Evolutionary conservation across 2,329 filamentous ascomycete genomes (phyloP).

Genomic region (Trichophaea hybrida): DNA sequence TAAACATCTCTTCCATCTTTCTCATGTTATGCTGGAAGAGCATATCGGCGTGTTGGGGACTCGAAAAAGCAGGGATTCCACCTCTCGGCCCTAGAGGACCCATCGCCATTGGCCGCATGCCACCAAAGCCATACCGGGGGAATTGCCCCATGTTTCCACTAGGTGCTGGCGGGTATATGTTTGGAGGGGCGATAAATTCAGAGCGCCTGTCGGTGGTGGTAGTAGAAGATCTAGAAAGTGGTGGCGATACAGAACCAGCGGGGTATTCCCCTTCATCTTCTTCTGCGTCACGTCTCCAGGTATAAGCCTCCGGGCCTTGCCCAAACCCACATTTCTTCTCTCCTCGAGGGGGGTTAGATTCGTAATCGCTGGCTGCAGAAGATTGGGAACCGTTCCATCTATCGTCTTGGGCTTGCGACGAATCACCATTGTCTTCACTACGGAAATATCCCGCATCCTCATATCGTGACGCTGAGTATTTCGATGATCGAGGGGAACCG

Average conservation of each 20-base stretch:
- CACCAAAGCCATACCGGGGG: constrained; percentile 13
- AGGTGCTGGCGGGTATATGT: constrained; percentile 10
- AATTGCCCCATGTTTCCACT: constrained; percentile 5
- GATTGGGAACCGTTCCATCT: constrained; percentile 12
- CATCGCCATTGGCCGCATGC: constrained; percentile 14
- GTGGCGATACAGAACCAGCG: constrained; percentile 13
- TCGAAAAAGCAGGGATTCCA: constrained; percentile 1
- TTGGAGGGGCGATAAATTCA: constrained; percentile 13
- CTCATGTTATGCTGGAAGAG: constrained; percentile 15
- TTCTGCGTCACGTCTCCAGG: constrained; percentile 6
- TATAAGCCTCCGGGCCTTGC: constrained; percentile 12
- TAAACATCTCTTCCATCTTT: constrained; percentile 12
- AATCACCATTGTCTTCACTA: not conserved
- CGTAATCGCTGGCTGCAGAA: constrained; percentile 6
- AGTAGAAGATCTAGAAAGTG: constrained; percentile 12
- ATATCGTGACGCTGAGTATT: not conserved
- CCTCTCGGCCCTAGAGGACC: constrained; percentile 15
- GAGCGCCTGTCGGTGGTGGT: constrained; percentile 17
- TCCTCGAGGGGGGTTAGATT: not conserved
- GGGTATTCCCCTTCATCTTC: constrained; percentile 6
- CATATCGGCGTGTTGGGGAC: constrained; percentile 9
- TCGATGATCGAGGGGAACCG: not conserved
- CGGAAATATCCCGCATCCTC: not conserved
- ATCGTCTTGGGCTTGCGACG: not conserved
- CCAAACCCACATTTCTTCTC: constrained; percentile 8